Evolutionary conservation across 192 early-diverging fungal species (phyloP), one percentile per base, ranked within the genome.

Genomic region (Umbelopsis sp.): DNA sequence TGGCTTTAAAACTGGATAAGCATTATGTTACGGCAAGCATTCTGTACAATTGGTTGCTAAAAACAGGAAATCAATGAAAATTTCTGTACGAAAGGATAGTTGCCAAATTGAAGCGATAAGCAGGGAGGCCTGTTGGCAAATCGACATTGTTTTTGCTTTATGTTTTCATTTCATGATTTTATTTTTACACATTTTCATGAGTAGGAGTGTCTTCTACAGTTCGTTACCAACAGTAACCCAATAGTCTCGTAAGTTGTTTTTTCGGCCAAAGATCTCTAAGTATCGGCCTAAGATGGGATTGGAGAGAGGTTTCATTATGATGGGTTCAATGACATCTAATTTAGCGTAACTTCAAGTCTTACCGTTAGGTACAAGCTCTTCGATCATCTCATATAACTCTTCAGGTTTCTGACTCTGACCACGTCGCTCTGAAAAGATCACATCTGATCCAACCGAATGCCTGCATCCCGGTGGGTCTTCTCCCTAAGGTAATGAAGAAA

Each of bases 191-290:
- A 41, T 11, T 41, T 41, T 41, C 38, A 41, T 41, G n/a, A n/a
- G n/a, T 11, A 6, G 0, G 16, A 49, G 20, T 26, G 1, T 62
- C 43, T 25, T 21, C 71, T 85, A 97, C n/a, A 97, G 85, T 78
- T 98, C 96, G 77, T 98, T 98, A 66, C 96, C 96, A 73, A 98
- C 87, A 14, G 96, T 98, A 29, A 98, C 95, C 96, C 96, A 98
- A 74, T 92, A 95, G 82, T 97, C 95, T 65, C 96, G 82, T 34
- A 98, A 84, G 75, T 98, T 98, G 82, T 98, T 98, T 72, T 95
- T 95, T 69, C 96, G 88, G 31, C 96, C 95, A 90, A 97, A 97
- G 66, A 97, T 98, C 75, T 97, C 94, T 17, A 97, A 84, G 78
- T 97, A 96, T 71, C 91, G 90, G 62, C 94, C 89, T 87, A 72